phyloP scores from a whole-genome alignment of 768 basidiomycete species.

The Kockovaella imperatae region DNA sequence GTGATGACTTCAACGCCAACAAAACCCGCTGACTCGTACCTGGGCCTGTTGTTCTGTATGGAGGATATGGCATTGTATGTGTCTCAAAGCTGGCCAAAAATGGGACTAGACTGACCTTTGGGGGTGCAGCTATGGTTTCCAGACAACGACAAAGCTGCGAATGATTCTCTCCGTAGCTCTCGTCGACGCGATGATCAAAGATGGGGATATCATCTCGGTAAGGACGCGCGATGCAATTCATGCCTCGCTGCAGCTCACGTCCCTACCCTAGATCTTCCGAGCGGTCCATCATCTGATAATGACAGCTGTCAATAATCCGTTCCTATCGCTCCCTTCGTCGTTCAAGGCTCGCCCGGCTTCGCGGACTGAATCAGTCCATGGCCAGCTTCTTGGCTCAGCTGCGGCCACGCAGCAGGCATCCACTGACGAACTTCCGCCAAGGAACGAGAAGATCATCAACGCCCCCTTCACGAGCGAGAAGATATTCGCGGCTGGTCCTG shows the following conservation, averaged over 20 bases:
- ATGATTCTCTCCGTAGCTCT: conserved; percentile 41
- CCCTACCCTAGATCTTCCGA: conserved; percentile 33
- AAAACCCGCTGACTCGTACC: conserved; percentile 38
- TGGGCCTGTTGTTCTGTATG: conserved; percentile 43
- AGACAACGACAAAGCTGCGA: conserved; percentile 34
- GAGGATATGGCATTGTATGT: conserved; percentile 45
- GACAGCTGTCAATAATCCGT: conserved; percentile 32
- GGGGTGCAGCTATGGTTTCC: conserved; percentile 40
- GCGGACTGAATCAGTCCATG: too few species aligned
- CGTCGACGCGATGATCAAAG: conserved; percentile 44
- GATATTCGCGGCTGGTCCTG: conserved; percentile 25
- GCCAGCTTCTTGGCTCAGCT: too few species aligned
- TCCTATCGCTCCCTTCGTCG: conserved; percentile 23
- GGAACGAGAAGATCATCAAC: conserved; percentile 1
- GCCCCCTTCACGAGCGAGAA: conserved; percentile 5
- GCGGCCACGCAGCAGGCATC: too few species aligned
- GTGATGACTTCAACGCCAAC: conserved; percentile 34
- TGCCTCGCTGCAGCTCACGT: too few species aligned
- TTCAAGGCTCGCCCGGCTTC: conserved; percentile 15
- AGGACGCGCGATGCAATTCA: conserved; percentile 1
- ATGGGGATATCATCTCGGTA: conserved; percentile 39
- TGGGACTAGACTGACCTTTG: neutral
- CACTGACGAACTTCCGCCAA: too few species aligned
- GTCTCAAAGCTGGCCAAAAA: neutral
- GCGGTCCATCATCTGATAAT: conserved; percentile 40